Conservation (phyloP, 2,329 filamentous ascomycete genomes). For the Thyridium curvatum region DNA sequence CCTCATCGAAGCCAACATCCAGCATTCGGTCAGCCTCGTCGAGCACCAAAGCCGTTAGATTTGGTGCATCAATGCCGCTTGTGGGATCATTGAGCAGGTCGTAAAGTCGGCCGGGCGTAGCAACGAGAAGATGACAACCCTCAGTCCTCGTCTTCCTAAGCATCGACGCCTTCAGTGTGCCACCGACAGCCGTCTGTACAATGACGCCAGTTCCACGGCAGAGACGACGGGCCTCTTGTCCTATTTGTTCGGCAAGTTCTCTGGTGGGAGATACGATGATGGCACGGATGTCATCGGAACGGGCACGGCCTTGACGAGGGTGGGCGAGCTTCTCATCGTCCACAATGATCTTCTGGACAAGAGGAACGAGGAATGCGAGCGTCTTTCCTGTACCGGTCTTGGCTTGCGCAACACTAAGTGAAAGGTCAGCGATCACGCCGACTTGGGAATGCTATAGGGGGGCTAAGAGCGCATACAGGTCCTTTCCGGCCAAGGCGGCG, state of each 20-base stretch:
- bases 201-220: constrained; percentile 58
- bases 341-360: constrained; percentile 71
- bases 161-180: constrained; percentile 69
- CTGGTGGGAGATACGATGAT: constrained; percentile 74
- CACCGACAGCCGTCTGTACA: constrained; percentile 78
- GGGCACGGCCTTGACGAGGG: constrained; percentile 25
- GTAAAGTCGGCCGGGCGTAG: constrained; percentile 80
- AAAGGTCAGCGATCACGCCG: background rate
- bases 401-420: constrained; percentile 73
- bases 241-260: constrained; percentile 76
- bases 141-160: constrained; percentile 61
- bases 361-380: constrained; percentile 81
- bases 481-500: constrained; percentile 69
- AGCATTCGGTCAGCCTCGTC: constrained; percentile 98
- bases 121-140: constrained; percentile 86
- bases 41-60: constrained; percentile 81
- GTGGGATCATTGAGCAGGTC: constrained; percentile 68
- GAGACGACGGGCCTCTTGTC: constrained; percentile 69
- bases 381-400: constrained; percentile 98
- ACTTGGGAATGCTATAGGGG: background rate
- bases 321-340: constrained; percentile 55
- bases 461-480: constrained; percentile 59
- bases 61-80: constrained; percentile 62
- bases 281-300: constrained; percentile 56
- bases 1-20: constrained; percentile 78